Evolutionary conservation across 176 grass and related monocot genomes (phyloP), one percentile per base, ranked within the genome.

Genomic region (Eragrostis nindensis): DNA sequence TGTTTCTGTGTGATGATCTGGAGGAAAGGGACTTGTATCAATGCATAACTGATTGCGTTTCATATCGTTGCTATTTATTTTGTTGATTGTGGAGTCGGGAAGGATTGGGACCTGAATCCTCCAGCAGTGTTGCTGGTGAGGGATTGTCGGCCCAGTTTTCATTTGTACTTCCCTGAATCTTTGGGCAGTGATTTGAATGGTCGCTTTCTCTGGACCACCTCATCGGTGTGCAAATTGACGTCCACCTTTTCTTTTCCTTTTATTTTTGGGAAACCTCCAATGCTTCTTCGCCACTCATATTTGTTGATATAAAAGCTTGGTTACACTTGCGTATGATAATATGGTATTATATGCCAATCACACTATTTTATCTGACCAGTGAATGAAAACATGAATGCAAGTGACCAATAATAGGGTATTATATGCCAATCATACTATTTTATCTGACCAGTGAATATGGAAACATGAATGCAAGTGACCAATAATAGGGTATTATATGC

Each of bases 1-100:
- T n/a, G 25, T 70, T 70, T 88, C 16, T 44, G 25, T 69, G 66
- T 67, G 25, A 75, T 56, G 57, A 40, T 81, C 36, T n/a, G 7
- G 67, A 19, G 7, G 45, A 27, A 50, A 29, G 60, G 50, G 63
- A 63, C 42, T 80, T 75, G 36, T 26, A 75, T 38, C 15, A 84
- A 80, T 3, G 53, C 18, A 50, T 45, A 43, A 54, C 9, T 14
- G 13, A 84, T 22, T 61, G 13, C 6, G 42, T 57, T 60, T 69
- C 8, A 16, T 68, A 8, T 22, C 11, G 52, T 73, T 66, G 40
- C 25, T 21, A 70, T 70, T 65, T 16, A 74, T 66, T 70, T 9
- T 49, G 74, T 30, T 67, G 59, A 39, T 38, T 22, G 25, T 72
- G 21, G 69, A 17, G 11, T 2, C 25, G 39, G 21, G 57, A 47